Evolutionary conservation across 2,329 filamentous ascomycete species (phyloP).

Genomic region (Sphaceloma murrayae): DNA sequence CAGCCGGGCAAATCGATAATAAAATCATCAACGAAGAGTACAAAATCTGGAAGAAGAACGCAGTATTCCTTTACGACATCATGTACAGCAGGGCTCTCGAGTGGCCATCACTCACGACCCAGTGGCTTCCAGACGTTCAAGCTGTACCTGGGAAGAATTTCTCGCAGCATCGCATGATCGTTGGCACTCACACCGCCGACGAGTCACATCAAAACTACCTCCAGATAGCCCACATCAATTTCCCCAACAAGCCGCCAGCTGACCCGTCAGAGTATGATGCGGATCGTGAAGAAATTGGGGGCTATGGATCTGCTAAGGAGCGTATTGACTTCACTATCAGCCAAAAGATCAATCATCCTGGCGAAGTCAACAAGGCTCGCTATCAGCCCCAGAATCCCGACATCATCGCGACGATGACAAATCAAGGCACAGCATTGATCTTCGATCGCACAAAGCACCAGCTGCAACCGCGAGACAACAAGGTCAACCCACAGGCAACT

Average conservation of each 20-base stretch:
- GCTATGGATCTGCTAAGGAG: constrained; percentile 70
- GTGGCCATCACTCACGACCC: constrained; percentile 93
- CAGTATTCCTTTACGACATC: constrained; percentile 95
- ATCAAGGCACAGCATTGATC: constrained; percentile 78
- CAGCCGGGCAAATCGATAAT: constrained; percentile 46
- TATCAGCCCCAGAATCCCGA: constrained; percentile 98
- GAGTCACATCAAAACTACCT: constrained; percentile 72
- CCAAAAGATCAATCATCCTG: constrained; percentile 92
- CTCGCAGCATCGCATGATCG: constrained; percentile 75
- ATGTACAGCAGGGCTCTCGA: constrained; percentile 90
- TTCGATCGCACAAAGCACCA: constrained; percentile 96
- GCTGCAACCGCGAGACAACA: constrained; percentile 53
- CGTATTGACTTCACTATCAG: constrained; percentile 82
- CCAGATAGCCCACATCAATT: constrained; percentile 87
- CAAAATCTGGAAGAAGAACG: constrained; percentile 99
- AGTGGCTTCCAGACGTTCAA: constrained; percentile 96
- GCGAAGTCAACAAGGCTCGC: constrained; percentile 95
- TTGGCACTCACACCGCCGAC: constrained; percentile 89
- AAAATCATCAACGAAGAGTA: constrained; percentile 98
- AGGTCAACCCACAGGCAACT: constrained; percentile 71
- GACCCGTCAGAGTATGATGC: constrained; percentile 84
- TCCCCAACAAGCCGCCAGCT: constrained; percentile 66
- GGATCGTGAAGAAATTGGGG: constrained; percentile 83
- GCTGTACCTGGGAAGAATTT: constrained; percentile 76
- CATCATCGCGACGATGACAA: constrained; percentile 85